phyloP scores from a whole-genome alignment of 192 early-diverging fungal genomes.

The Coemansia biformis region DNA sequence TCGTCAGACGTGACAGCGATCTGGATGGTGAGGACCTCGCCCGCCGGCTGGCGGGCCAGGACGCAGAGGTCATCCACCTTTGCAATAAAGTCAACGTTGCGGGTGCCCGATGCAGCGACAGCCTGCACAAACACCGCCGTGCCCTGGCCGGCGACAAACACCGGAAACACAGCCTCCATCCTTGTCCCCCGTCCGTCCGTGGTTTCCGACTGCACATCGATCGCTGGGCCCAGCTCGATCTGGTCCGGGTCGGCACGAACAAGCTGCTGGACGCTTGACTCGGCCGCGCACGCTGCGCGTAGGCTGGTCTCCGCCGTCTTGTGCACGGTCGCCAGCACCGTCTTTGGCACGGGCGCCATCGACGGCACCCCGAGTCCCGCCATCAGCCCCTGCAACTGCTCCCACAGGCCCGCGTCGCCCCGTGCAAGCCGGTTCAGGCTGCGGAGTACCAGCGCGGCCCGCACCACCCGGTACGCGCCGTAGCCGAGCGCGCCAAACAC shows the following conservation, averaged over 20 bases:
- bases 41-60: conserved; percentile 6
- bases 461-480: conserved; percentile 13
- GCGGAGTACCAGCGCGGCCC: conserved; percentile 9
- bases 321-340: conserved; percentile 4
- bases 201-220: conserved; percentile 11
- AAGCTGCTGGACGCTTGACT: background rate
- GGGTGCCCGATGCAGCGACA: background rate
- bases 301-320: conserved; percentile 4
- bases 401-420: background rate
- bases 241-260: conserved; percentile 1
- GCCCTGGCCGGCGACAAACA: conserved; percentile 13
- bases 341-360: conserved; percentile 1
- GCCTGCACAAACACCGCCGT: conserved; percentile 25
- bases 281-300: conserved; percentile 5
- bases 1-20: background rate
- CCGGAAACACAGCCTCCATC: conserved; percentile 30
- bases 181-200: background rate
- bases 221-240: conserved; percentile 20
- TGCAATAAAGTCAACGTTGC: conserved; percentile 2
- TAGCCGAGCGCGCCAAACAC: conserved; percentile 34
- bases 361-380: background rate
- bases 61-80: conserved; percentile 3
- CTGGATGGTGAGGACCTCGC: conserved; percentile 9
- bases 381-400: background rate
- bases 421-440: background rate